phyloP scores from a whole-genome alignment of 768 basidiomycete species.

The Rubroboletus satanas region DNA sequence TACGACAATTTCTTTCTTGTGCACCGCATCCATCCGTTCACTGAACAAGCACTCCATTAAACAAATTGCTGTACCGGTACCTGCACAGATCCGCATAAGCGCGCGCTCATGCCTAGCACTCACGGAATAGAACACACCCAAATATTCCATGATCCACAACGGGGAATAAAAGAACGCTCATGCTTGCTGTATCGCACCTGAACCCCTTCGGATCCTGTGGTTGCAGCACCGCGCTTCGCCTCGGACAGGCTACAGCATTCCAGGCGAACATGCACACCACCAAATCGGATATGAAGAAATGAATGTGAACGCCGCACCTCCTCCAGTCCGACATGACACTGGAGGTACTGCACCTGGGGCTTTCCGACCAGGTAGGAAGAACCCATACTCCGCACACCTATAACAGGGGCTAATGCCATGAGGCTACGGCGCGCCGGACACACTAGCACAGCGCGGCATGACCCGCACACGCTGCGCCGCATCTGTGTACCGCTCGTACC shows the following conservation, averaged over 20 bases:
- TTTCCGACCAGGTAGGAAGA: background rate
- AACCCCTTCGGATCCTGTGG: constrained; percentile 2
- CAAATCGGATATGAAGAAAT: constrained; percentile 6
- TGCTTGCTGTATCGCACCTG: background rate
- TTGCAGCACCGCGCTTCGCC: constrained; percentile 11
- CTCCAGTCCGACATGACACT: background rate
- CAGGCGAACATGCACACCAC: background rate
- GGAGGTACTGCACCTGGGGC: constrained; percentile 5
- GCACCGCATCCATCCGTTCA: background rate
- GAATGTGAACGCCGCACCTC: constrained; percentile 10
- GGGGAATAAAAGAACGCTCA: background rate
- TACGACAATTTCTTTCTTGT: constrained; percentile 1
- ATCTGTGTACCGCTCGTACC: background rate
- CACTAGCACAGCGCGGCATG: constrained; percentile 7
- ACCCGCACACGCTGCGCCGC: background rate
- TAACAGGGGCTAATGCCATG: constrained; percentile 14
- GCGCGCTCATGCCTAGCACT: background rate
- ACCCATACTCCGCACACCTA: background rate
- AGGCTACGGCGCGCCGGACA: constrained; percentile 18
- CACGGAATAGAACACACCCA: background rate
- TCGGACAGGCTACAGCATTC: constrained; percentile 12
- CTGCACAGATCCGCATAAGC: constrained; percentile 7
- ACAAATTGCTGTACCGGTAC: background rate
- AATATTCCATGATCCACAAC: background rate
- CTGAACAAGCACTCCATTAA: background rate